Evolutionary conservation across 768 basidiomycete species (phyloP).

Genomic region (Suillus variegatus): DNA sequence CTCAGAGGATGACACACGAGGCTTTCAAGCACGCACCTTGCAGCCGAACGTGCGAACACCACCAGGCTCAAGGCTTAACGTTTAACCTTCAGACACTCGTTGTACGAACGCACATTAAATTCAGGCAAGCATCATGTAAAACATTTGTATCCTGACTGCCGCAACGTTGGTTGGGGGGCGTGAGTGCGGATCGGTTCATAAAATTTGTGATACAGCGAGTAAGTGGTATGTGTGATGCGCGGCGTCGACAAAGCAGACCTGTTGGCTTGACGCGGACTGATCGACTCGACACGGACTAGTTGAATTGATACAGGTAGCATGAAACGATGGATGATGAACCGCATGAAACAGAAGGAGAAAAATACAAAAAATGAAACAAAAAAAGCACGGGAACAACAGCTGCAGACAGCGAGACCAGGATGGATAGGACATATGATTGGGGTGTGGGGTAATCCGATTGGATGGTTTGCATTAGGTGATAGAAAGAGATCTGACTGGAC

Average conservation of each 20-base stretch:
- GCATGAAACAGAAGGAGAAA: not conserved
- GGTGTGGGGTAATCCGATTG: not conserved
- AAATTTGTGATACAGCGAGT: not conserved
- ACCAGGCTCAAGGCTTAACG: not conserved
- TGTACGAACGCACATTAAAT: not conserved
- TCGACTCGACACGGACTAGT: not conserved
- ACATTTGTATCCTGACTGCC: not conserved
- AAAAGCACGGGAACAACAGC: not conserved
- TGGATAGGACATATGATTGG: not conserved
- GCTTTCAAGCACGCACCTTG: not conserved
- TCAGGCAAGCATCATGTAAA: not conserved
- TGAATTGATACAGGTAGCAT: constrained; percentile 2
- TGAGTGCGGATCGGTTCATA: not conserved
- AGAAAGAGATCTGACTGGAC: not conserved
- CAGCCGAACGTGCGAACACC: not conserved
- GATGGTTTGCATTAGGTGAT: constrained; percentile 2
- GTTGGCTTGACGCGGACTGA: not conserved
- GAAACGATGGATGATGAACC: not conserved
- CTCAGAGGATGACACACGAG: not conserved
- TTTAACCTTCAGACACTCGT: not conserved
- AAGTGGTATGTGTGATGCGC: not conserved
- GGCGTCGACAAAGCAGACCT: not conserved
- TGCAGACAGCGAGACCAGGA: not conserved
- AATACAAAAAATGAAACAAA: not conserved
- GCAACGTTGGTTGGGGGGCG: not conserved